Evolutionary conservation across 2,329 filamentous ascomycete genomes (phyloP), one percentile per base, ranked within the genome.

Genomic region (Verticillium klebahnii): DNA sequence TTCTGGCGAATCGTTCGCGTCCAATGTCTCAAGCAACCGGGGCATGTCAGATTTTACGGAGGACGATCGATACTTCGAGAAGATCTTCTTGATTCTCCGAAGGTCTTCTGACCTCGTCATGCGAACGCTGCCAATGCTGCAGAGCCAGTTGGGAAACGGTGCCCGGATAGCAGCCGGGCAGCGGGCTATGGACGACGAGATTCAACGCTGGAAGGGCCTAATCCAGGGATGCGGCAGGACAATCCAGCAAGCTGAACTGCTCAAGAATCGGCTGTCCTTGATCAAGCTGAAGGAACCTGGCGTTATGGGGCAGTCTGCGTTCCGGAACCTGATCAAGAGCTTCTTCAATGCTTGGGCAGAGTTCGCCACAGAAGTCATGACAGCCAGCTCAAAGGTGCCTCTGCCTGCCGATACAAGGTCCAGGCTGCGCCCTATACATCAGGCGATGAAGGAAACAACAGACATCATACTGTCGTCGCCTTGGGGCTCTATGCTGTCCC

Each of bases 231-330:
- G 90, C 70, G 85, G 84, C 54, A 79, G 85, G 14, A 87, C 90
- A 19, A 83, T 93, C 52, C 85, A 90, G 61, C 88, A 91, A 67
- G 91, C 91, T 2, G 88, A 93, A 69, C 81, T 85, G 12, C 80
- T 97, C 32, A 89, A 90, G 69, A 80, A 81, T 45, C 85, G 89
- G n/a, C 77, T 97, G 12, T 91, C 88, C 3, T 82, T 84, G 56
- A 91, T 97, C 78, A 93, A 93, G 72, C 80, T 96, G 12, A 95
- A 94, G 72, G 93, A 97, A 68, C 90, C 91, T 8, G 88, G 87
- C 12, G 84, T 91, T 58, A 84, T 92, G 60, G 87, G 82, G 2
- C 85, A 89, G 68, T 72, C 79, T 2, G 75, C 77, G 17, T 89
- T 88, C 72, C 89, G 87, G 85, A 80, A 85, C 66, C 80, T 93